Percentiles rank a stretch among this genome's conserved stretches.
Conservation (phyloP, 495 filamentous ascomycete species). For the Clohesyomyces aquaticus region DNA sequence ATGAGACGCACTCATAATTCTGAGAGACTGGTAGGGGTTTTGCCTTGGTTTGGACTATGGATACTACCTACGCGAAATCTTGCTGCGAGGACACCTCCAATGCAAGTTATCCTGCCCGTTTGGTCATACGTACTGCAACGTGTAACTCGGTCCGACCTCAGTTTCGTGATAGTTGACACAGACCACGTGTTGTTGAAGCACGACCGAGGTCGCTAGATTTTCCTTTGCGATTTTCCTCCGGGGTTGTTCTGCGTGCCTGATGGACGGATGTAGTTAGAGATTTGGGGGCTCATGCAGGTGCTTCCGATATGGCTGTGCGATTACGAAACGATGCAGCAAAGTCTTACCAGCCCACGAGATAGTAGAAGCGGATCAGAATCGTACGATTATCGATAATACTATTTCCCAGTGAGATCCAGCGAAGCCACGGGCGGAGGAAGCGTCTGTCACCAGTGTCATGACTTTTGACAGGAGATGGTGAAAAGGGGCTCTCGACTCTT, state of each 20-base stretch:
- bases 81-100: no score
- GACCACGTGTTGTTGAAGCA: slow-evolving; percentile 14
- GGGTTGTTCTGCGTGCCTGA: no score
- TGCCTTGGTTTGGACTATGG: no score
- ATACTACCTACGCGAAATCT: no score
- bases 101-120: no score
- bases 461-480: neutral
- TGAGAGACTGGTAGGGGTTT: neutral
- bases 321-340: neutral
- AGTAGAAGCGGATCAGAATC: neutral
- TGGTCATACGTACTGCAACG: no score
- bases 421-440: no score
- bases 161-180: slow-evolving; percentile 17
- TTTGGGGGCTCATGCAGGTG: neutral
- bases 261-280: neutral
- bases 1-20: neutral
- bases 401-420: no score
- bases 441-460: no score
- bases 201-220: no score
- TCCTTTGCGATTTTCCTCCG: no score
- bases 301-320: neutral
- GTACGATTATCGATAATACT: no score
- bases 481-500: neutral
- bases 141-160: neutral
- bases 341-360: neutral